These are phyloP conservation scores for Macrophomina pseudophaseolina DNA, from an alignment of 2,329 filamentous ascomycete species.

Conservation along the genomic window DNA sequence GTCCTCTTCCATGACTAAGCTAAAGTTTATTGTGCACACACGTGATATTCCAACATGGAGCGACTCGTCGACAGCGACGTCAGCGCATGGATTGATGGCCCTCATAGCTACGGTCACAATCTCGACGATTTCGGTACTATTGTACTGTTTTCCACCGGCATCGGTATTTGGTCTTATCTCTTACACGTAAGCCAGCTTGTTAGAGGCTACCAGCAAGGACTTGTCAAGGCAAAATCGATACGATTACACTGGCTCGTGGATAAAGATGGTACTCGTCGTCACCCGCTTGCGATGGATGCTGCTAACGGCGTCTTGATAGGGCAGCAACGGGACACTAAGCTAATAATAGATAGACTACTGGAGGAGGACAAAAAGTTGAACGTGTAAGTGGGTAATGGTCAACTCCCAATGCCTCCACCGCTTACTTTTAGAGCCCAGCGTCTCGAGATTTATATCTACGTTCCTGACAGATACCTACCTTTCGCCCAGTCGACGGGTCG, in stretches of 20 bases:
- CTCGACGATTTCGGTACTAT: slow-evolving; percentile 30
- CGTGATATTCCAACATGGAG: too few relatives aligned
- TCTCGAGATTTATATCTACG: not conserved
- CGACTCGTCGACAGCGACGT: not conserved
- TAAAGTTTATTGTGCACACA: too few relatives aligned
- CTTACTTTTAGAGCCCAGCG: not conserved
- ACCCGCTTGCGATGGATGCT: not conserved
- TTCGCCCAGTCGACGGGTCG: not conserved
- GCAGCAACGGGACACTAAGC: not conserved
- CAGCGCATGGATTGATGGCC: slow-evolving; percentile 25
- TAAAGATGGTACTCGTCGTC: not conserved
- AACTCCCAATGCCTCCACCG: not conserved
- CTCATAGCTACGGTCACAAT: slow-evolving; percentile 28
- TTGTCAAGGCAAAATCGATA: slow-evolving; percentile 30
- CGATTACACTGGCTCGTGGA: slow-evolving; percentile 23
- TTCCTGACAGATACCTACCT: not conserved
- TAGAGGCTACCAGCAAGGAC: slow-evolving; percentile 23
- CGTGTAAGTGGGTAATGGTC: not conserved
- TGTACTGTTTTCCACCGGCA: slow-evolving; percentile 30
- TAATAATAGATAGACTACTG: not conserved
- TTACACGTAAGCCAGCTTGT: slow-evolving; percentile 29
- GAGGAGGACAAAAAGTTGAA: not conserved
- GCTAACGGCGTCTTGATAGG: not conserved
- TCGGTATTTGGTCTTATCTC: slow-evolving; percentile 30
- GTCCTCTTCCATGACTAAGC: too few relatives aligned